A percentile compares a stretch with the other conserved stretches of the same genome.
Evolutionary conservation across 106 monocot genomes (phyloP).

Genomic region (Xerophyta viscosa): DNA sequence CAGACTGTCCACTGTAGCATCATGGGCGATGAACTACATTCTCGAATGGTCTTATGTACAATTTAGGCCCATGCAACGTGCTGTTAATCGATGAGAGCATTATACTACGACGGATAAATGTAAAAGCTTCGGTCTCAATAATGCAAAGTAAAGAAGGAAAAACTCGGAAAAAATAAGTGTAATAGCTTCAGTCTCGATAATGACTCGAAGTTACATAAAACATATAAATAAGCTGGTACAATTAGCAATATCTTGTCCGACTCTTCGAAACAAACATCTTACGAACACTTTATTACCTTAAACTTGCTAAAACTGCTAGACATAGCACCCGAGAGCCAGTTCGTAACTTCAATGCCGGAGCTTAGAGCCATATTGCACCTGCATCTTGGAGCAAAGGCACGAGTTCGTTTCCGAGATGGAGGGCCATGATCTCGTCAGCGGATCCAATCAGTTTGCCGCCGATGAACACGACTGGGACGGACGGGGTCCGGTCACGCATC

Average conservation of each 20-base stretch:
- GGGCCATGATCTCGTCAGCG: constrained; percentile 48
- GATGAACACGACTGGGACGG: constrained; percentile 54
- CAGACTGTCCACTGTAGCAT: no score
- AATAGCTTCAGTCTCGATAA: no score
- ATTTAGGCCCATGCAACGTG: no score
- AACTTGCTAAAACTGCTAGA: background rate
- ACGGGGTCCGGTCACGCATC: constrained; percentile 21
- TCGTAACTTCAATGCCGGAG: background rate
- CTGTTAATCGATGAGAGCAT: no score
- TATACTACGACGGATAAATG: no score
- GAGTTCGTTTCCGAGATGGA: constrained; percentile 40
- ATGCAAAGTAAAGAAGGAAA: no score
- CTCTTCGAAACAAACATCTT: background rate
- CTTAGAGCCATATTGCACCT: constrained; percentile 54
- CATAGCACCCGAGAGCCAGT: background rate
- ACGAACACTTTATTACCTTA: background rate
- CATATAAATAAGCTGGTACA: background rate
- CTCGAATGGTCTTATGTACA: no score
- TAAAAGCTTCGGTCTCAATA: no score
- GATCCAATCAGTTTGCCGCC: constrained; percentile 56
- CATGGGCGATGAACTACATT: no score
- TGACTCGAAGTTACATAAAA: no score
- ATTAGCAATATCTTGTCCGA: background rate
- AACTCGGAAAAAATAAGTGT: no score
- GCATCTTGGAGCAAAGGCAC: constrained; percentile 46